phyloP scores from a whole-genome alignment of 352 stramenopile genomes.

The Phytopythium sindhum region DNA sequence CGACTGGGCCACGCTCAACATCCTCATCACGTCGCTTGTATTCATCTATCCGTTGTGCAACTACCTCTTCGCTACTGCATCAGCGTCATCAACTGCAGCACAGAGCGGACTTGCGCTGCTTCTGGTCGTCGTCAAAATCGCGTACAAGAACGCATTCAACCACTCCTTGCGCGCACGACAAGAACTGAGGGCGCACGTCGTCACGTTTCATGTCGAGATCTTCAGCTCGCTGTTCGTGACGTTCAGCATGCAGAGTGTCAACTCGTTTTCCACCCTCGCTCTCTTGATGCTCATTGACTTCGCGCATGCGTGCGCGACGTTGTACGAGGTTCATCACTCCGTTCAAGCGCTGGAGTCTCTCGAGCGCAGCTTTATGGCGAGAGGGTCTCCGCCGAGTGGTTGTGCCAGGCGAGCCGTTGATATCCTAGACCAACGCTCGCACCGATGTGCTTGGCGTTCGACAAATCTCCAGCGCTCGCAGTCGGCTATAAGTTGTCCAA shows the following conservation, averaged over 20 bases:
- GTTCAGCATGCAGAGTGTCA: conserved; percentile 37
- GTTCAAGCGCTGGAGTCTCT: conserved; percentile 9
- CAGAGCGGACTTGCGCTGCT: conserved; percentile 19
- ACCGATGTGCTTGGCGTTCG: background rate
- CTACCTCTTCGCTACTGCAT: conserved; percentile 15
- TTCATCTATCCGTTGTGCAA: conserved; percentile 20
- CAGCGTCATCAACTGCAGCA: background rate
- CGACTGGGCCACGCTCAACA: conserved; percentile 5
- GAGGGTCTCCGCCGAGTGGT: too few relatives aligned
- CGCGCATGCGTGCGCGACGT: conserved; percentile 6
- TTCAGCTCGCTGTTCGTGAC: conserved; percentile 40
- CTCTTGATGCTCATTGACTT: conserved; percentile 23
- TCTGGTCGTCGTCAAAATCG: conserved; percentile 26
- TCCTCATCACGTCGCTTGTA: conserved; percentile 10
- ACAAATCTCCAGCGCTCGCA: background rate
- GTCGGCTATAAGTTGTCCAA: background rate
- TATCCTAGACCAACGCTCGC: background rate
- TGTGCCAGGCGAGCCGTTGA: background rate
- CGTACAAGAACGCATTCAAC: conserved; percentile 27
- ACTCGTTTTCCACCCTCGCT: conserved; percentile 22
- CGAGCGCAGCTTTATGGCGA: background rate
- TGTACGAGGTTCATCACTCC: conserved; percentile 13
- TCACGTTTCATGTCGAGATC: conserved; percentile 45
- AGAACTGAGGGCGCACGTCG: conserved; percentile 21
- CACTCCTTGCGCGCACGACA: conserved; percentile 13